Conservation (phyloP, 345 rosid genomes). For the Populus simonii region DNA sequence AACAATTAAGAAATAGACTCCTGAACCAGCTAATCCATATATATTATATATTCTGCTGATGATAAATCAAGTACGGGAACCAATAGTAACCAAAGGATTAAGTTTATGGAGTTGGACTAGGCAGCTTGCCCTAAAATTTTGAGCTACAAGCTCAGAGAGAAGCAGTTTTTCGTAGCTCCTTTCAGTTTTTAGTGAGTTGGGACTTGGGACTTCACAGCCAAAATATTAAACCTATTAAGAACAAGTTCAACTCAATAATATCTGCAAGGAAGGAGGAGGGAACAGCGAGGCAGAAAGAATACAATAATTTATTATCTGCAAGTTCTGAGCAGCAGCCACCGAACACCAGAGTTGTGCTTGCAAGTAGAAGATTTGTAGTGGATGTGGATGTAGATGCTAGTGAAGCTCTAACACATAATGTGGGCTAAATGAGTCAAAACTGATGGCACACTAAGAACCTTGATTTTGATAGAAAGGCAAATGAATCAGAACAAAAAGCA, state of each 20-base stretch:
- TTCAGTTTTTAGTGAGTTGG: background rate
- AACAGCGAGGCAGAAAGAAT: background rate
- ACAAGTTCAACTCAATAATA: background rate
- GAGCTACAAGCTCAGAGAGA: too few species aligned
- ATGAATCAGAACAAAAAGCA: slow-evolving; percentile 75
- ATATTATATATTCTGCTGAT: background rate
- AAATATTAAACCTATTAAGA: background rate
- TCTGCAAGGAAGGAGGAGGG: background rate
- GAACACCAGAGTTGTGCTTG: background rate
- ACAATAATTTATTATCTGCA: background rate
- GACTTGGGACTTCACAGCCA: background rate
- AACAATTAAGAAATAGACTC: background rate
- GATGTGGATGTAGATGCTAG: background rate
- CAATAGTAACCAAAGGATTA: background rate
- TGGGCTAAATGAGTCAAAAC: slow-evolving; percentile 33
- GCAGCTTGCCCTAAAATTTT: background rate
- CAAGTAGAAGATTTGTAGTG: background rate
- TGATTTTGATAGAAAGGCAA: slow-evolving; percentile 71
- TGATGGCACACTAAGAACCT: slow-evolving; percentile 38
- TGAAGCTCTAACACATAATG: background rate
- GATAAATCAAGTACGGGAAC: background rate
- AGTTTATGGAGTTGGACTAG: background rate
- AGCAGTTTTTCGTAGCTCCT: background rate
- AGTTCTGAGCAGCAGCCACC: background rate
- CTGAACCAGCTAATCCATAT: background rate